Base-by-base conservation (phyloP, 768 basidiomycete genomes). In the Clitopilus hobsonii region DNA sequence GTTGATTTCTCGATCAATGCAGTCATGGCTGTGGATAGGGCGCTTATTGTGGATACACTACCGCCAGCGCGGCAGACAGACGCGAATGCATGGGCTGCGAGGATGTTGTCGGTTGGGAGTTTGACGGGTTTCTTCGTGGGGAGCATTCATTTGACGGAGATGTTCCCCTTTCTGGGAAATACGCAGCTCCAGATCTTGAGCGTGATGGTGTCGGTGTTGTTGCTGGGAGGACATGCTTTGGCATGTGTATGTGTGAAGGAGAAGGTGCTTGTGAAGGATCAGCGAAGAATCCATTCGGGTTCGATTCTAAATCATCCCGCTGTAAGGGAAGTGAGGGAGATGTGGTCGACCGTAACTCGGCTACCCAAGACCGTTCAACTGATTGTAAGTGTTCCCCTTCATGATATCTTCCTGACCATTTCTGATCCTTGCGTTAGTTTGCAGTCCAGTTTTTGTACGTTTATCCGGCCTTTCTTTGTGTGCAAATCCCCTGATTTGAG, bases 21-120 rank as follows among this genome's bases (percentile, higher is more conserved):
- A 26, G 94, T 95, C 2, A 89, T 89, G 75, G 91, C 94, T 0
- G 83, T 93, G 18, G 93, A 97, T 67, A 88, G 95, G 47, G 91
- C 94, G 0, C 79, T 97, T 8, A 74, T 98, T 7, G 91, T 98
- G 0, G 95, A 98, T 65, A 89, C 81, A 0, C 69, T 96, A 3
- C 87, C 93, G 0, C 73, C 88, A 0, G 65, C 79, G 1, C 75
- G 82, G 24, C 95, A 98, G 67, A 84, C 94, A 5, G 74, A 80
- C 7, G 94, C 90, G 0, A 97, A 94, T 65, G 95, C 95, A 0
- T 98, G 95, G 95, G 95, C 93, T 0, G 92, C 91, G 0, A 75
- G 89, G 16, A 95, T 97, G 92, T 72, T 89, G 45, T 91, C 90
- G 1, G 63, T 94, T 23, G 95, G 95, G 8, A 85, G 89, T 54